phyloP scores from a whole-genome alignment of 805 yeast species.

The Lipomyces starkeyi region DNA sequence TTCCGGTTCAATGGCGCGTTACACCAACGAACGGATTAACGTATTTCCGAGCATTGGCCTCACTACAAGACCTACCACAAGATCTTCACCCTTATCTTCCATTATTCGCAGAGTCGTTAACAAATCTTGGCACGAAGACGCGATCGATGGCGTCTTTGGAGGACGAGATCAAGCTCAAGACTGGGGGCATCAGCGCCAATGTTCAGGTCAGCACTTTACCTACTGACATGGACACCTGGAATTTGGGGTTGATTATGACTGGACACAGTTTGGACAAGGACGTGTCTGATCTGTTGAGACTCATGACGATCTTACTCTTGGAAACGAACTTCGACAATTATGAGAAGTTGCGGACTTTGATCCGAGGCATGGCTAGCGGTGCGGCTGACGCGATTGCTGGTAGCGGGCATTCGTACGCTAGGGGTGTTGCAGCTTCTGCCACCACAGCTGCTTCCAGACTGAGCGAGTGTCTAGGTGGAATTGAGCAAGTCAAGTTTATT shows the following conservation, averaged over 20 bases:
- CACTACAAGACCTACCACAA: conserved; percentile 62
- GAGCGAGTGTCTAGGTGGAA: conserved; percentile 71
- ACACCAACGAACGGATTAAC: conserved; percentile 82
- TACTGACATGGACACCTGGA: conserved; percentile 50
- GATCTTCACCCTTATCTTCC: conserved; percentile 74
- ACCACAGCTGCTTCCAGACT: conserved; percentile 66
- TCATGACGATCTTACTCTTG: conserved; percentile 71
- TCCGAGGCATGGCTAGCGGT: conserved; percentile 76
- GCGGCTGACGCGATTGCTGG: conserved; percentile 82
- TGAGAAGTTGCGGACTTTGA: conserved; percentile 72
- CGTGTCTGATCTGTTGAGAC: conserved; percentile 60
- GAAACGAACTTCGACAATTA: conserved; percentile 70
- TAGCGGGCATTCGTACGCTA: conserved; percentile 85
- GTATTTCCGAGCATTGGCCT: conserved; percentile 71
- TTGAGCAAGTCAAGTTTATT: conserved; percentile 75
- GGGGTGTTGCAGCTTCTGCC: conserved; percentile 66
- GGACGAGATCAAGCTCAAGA: conserved; percentile 76
- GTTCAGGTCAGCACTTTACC: conserved; percentile 64
- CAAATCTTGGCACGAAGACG: conserved; percentile 80
- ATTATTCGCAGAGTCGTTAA: conserved; percentile 75
- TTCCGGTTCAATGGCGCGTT: conserved; percentile 53
- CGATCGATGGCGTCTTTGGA: conserved; percentile 81
- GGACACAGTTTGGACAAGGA: conserved; percentile 77
- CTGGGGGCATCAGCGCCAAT: conserved; percentile 83
- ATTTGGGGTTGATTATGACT: conserved; percentile 59